Evolutionary conservation across 2,329 filamentous ascomycete species (phyloP).

Genomic region (Bipolaris oryzae): DNA sequence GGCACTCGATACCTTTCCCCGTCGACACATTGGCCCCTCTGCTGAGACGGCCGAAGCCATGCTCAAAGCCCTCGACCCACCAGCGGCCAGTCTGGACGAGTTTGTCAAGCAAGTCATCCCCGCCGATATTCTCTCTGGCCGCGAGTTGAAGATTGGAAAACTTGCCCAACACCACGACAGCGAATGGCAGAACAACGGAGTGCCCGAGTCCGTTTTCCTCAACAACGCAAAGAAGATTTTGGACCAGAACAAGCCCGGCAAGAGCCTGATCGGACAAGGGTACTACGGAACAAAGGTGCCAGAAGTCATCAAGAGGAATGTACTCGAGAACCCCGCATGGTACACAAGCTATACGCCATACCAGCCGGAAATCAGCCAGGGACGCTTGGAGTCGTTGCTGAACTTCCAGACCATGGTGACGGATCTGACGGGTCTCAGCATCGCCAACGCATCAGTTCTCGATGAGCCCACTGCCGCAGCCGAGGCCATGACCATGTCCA

Average conservation of each 20-base stretch:
- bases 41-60: conserved; percentile 73
- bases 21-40: conserved; percentile 86
- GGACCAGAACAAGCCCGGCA: conserved; percentile 65
- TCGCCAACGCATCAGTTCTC: conserved; percentile 88
- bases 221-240: conserved; percentile 61
- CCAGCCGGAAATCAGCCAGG: conserved; percentile 96
- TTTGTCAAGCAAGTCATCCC: conserved; percentile 88
- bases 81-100: conserved; percentile 73
- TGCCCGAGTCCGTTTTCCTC: conserved; percentile 66
- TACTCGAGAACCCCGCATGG: conserved; percentile 93
- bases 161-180: conserved; percentile 49
- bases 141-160: conserved; percentile 62
- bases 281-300: conserved; percentile 89
- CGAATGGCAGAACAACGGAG: conserved; percentile 45
- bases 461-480: conserved; percentile 92
- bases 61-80: conserved; percentile 79
- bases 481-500: conserved; percentile 92
- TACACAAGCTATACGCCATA: conserved; percentile 98
- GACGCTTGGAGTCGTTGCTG: conserved; percentile 85
- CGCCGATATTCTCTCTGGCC: conserved; percentile 73
- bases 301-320: conserved; percentile 88
- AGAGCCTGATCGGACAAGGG: conserved; percentile 81
- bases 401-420: conserved; percentile 95
- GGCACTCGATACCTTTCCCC: conserved; percentile 70
- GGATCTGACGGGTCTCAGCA: conserved; percentile 83